Evolutionary conservation across 371 early-diverging fungal species (phyloP).

Genomic region (Mucor mucedo): DNA sequence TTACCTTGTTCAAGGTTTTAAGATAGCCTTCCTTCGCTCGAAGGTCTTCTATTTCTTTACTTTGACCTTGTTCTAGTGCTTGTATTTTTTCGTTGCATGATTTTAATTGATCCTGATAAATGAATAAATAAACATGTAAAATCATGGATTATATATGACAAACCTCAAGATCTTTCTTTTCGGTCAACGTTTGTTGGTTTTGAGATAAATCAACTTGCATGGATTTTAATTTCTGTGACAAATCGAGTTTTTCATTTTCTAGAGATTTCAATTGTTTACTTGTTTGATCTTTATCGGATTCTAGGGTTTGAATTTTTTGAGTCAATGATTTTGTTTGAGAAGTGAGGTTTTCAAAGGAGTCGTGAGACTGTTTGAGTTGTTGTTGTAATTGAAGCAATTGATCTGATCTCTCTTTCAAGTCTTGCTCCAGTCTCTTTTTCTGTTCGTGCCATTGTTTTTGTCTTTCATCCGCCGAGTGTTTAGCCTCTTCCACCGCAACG

Average conservation of each 20-base stretch:
- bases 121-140: background rate
- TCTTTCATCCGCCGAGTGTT: conserved; percentile 33
- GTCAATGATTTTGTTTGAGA: conserved; percentile 41
- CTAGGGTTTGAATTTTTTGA: conserved; percentile 29
- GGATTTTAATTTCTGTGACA: conserved; percentile 39
- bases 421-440: conserved; percentile 24
- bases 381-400: background rate
- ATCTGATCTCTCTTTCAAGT: conserved; percentile 23
- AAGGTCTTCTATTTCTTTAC: conserved; percentile 58
- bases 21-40: conserved; percentile 66
- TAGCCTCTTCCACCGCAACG: conserved; percentile 27
- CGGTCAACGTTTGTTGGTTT: conserved; percentile 24
- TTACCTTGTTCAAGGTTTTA: conserved; percentile 68
- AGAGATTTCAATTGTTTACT: conserved; percentile 33
- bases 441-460: conserved; percentile 44
- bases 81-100: conserved; percentile 19
- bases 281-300: conserved; percentile 31
- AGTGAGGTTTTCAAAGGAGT: background rate
- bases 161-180: conserved; percentile 19
- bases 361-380: background rate
- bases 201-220: conserved; percentile 23
- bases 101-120: conserved; percentile 20
- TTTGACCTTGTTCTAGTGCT: conserved; percentile 30
- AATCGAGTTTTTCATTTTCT: conserved; percentile 36
- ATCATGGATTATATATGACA: background rate